phyloP scores from a whole-genome alignment of 495 filamentous ascomycete species.

The Aspergillus kassunensis region DNA sequence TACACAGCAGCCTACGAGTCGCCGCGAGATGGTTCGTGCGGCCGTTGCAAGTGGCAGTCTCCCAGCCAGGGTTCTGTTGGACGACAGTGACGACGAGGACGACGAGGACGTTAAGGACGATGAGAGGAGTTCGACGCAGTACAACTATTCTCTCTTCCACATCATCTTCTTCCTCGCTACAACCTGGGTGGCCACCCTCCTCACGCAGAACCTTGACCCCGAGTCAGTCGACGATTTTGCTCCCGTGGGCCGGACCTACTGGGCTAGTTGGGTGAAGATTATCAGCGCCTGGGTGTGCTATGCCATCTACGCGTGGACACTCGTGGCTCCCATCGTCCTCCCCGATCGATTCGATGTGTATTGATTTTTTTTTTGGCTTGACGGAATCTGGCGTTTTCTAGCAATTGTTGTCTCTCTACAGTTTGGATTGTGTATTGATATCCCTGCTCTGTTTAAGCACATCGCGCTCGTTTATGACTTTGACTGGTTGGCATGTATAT shows the following conservation, averaged over 20 bases:
- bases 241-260: slow-evolving; percentile 90
- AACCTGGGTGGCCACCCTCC: slow-evolving; percentile 87
- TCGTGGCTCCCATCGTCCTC: slow-evolving; percentile 79
- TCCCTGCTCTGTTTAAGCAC: not conserved
- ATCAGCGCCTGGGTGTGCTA: slow-evolving; percentile 97
- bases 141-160: slow-evolving; percentile 95
- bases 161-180: slow-evolving; percentile 96
- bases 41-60: slow-evolving; percentile 89
- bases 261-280: slow-evolving; percentile 99
- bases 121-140: slow-evolving; percentile 84
- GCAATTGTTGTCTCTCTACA: not conserved
- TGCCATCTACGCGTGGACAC: slow-evolving; percentile 86
- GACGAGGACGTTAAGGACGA: slow-evolving; percentile 70
- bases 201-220: slow-evolving; percentile 78
- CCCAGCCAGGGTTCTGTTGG: slow-evolving; percentile 83
- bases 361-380: not conserved
- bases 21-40: slow-evolving; percentile 89
- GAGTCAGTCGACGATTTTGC: slow-evolving; percentile 69
- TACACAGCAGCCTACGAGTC: slow-evolving; percentile 75
- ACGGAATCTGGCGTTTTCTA: not conserved
- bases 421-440: not conserved
- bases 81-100: slow-evolving; percentile 66
- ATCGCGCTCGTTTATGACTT: not conserved
- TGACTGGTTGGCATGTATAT: not conserved
- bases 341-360: slow-evolving; percentile 73